Percentiles rank a stretch among this genome's conserved stretches.
phyloP scores from a whole-genome alignment of 1,284 basidiomycete species.

The Rhodotorula mucilaginosa region DNA sequence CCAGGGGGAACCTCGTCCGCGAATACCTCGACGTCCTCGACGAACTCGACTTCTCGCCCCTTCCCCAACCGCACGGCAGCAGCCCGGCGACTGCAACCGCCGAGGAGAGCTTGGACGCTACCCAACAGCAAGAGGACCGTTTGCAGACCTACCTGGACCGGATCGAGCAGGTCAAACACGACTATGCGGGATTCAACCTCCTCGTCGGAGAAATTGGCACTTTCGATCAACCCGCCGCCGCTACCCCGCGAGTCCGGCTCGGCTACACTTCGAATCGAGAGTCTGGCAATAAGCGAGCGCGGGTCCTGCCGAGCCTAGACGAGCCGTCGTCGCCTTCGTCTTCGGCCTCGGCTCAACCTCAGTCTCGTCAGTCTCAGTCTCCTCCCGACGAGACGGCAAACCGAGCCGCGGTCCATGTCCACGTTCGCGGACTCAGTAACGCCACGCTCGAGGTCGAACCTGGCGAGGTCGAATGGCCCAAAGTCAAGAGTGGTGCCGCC shows the following conservation, averaged over 20 bases:
- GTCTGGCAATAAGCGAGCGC: conserved; percentile 8
- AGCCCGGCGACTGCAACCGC: too few species aligned
- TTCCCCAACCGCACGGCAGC: not conserved
- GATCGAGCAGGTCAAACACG: conserved; percentile 29
- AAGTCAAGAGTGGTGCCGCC: conserved; percentile 37
- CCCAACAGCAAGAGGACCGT: not conserved
- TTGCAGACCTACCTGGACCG: conserved; percentile 25
- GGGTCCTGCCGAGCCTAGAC: conserved; percentile 4
- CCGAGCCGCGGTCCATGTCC: not conserved
- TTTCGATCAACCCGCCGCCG: not conserved
- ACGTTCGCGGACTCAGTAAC: conserved; percentile 31
- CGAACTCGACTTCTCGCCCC: conserved; percentile 16
- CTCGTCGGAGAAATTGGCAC: conserved; percentile 28
- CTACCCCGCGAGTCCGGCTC: conserved; percentile 6
- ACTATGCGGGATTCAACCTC: conserved; percentile 43
- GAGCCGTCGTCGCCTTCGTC: not conserved
- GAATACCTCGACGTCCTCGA: conserved; percentile 25
- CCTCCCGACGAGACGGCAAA: not conserved
- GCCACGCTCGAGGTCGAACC: conserved; percentile 33
- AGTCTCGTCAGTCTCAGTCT: not conserved
- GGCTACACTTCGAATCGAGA: conserved; percentile 42
- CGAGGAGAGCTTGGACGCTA: too few species aligned
- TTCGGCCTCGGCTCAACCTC: not conserved
- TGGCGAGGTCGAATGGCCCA: conserved; percentile 39
- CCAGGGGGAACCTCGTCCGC: conserved; percentile 9